These are phyloP conservation scores for Taphrina deformans DNA, from an alignment of 1,139 yeast species.

Conservation along the genomic window DNA sequence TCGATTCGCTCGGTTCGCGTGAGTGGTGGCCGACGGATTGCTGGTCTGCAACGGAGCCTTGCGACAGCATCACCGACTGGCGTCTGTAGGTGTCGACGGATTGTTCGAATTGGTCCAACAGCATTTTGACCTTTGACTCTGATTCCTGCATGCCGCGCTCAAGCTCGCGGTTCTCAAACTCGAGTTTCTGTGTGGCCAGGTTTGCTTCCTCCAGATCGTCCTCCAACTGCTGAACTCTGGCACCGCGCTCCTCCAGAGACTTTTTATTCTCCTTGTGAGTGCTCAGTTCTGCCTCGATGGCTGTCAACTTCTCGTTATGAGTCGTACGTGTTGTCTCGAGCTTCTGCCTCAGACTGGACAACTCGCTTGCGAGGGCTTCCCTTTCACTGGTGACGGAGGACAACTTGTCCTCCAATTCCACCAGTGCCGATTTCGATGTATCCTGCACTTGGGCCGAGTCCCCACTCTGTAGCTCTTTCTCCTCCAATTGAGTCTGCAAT, in stretches of 20 bases:
- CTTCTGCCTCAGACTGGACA: not conserved
- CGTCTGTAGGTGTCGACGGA: conserved; percentile 34
- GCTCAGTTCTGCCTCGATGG: conserved; percentile 7
- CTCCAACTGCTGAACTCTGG: conserved; percentile 15
- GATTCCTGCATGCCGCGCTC: conserved; percentile 33
- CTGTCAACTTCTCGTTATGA: conserved; percentile 3
- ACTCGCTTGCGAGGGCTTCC: not conserved
- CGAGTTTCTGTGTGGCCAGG: conserved; percentile 25
- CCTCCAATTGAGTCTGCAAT: conserved; percentile 33
- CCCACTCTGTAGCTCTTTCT: not conserved
- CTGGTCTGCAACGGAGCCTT: not conserved
- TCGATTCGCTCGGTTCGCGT: not conserved
- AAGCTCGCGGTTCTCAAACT: conserved; percentile 32
- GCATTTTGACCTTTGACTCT: conserved; percentile 30
- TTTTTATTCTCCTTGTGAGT: not conserved
- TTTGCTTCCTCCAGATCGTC: conserved; percentile 27
- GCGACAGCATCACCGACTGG: conserved; percentile 5
- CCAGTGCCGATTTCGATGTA: not conserved
- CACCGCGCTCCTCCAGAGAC: not conserved
- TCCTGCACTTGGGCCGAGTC: not conserved
- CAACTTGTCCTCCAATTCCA: conserved; percentile 11
- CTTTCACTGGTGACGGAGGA: conserved; percentile 5
- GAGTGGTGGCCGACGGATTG: not conserved
- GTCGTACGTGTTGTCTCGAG: not conserved
- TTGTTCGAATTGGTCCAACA: conserved; percentile 33